Evolutionary conservation across 768 basidiomycete species (phyloP).

Genomic region (Phlegmacium glaucopus): DNA sequence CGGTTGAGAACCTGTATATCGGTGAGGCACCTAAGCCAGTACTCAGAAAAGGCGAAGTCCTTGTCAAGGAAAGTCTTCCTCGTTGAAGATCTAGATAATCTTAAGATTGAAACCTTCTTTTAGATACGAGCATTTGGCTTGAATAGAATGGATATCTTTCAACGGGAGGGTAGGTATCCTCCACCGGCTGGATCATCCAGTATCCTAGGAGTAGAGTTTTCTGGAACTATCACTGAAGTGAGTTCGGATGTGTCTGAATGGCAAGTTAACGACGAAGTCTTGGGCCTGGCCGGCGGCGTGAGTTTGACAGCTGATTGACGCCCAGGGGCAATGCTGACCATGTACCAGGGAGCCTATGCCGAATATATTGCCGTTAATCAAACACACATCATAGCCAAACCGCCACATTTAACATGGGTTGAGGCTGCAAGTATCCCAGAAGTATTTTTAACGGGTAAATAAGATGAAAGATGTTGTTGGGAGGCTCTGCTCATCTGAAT

Average conservation of each 20-base stretch:
- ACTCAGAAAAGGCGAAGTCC: constrained; percentile 56
- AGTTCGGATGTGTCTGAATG: constrained; percentile 51
- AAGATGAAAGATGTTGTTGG: not conserved
- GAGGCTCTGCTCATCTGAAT: not conserved
- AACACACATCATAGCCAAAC: constrained; percentile 72
- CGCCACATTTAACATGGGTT: constrained; percentile 68
- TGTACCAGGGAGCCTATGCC: constrained; percentile 79
- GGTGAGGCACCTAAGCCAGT: constrained; percentile 66
- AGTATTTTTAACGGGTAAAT: constrained; percentile 78
- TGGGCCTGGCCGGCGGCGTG: constrained; percentile 80
- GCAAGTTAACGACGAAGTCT: constrained; percentile 66
- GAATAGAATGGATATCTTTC: constrained; percentile 82
- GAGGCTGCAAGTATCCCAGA: constrained; percentile 90
- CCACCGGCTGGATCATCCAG: constrained; percentile 70
- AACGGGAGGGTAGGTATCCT: constrained; percentile 73
- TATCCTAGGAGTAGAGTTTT: constrained; percentile 87
- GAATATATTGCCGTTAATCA: constrained; percentile 73
- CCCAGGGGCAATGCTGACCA: not conserved
- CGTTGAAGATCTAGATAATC: not conserved
- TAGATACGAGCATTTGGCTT: constrained; percentile 84
- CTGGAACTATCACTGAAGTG: constrained; percentile 57
- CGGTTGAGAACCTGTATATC: constrained; percentile 73
- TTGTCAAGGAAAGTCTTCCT: constrained; percentile 63
- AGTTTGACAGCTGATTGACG: constrained; percentile 23
- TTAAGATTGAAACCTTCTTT: not conserved